Evolutionary conservation across 805 yeast genomes (phyloP), one percentile per base, ranked within the genome.

Genomic region (Saturnispora dispora): DNA sequence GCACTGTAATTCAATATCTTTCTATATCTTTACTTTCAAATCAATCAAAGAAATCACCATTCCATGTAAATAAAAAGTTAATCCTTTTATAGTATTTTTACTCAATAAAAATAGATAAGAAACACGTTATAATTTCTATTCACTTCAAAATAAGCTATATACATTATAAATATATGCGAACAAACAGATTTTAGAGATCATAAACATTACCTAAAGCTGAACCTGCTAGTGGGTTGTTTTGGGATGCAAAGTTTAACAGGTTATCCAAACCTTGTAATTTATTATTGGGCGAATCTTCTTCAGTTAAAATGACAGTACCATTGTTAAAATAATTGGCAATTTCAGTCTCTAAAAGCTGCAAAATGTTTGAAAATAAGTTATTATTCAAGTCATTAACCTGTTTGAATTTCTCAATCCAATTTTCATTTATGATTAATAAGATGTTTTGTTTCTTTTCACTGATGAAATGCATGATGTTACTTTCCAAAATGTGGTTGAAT

Each of bases 401-500:
- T 43, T 54, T 56, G 37, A 68, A 52, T 33, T 59, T 57, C 8
- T 55, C 53, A 10, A 63, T 48, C 71, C 71, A 68, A 47, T 61
- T 60, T 27, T 67, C 63, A 50, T 65, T 64, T 18, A 66, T 63
- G 8, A 64, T 53, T 10, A 67, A 33, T 28, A 67, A 54, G 6
- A 69, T 58, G 53, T 69, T 68, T 45, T 67, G 68, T 47, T 58
- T 63, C 51, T 62, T 65, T 43, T 65, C 67, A 41, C 44, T 53
- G 15, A 69, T 45, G 46, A 65, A 68, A 43, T 59, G 62, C 3
- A 39, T 23, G 6, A 68, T 52, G 17, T 54, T 44, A 43, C 63
- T 63, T 11, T 55, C 51, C 27, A 68, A 60, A 22, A 69, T 68
- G 7, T 57, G 43, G 54, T 64, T 67, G 37, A 69, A 59, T 48